phyloP scores from a whole-genome alignment of 1,284 basidiomycete species.

The Leccinum subrobustum region DNA sequence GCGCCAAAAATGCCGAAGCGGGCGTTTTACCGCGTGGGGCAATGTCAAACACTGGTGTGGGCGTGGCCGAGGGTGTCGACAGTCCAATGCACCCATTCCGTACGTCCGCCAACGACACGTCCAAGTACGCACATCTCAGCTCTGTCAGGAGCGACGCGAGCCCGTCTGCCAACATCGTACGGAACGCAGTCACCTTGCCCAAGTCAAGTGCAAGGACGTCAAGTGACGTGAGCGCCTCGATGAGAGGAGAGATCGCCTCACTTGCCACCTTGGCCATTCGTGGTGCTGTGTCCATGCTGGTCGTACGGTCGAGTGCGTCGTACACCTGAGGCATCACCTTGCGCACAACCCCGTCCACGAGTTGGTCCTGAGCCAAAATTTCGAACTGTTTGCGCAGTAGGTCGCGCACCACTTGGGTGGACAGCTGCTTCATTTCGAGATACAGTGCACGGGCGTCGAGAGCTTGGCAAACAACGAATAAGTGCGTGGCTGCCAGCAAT shows the following conservation, averaged over 20 bases:
- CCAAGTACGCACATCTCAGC: conserved; percentile 30
- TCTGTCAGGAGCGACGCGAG: conserved; percentile 26
- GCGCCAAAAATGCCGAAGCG: conserved; percentile 59
- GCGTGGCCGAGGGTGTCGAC: background rate
- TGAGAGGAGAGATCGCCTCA: conserved; percentile 55
- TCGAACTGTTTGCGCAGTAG: conserved; percentile 18
- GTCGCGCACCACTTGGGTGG: conserved; percentile 21
- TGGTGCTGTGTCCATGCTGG: conserved; percentile 64
- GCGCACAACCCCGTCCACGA: conserved; percentile 16
- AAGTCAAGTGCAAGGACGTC: conserved; percentile 35
- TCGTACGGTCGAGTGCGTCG: conserved; percentile 60
- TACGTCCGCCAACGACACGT: conserved; percentile 28
- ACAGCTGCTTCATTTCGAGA: conserved; percentile 49
- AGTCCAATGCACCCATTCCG: conserved; percentile 15
- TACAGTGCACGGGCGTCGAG: conserved; percentile 76
- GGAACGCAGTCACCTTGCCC: conserved; percentile 25
- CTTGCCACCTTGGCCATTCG: conserved; percentile 68
- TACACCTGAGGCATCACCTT: conserved; percentile 37
- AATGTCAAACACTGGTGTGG: conserved; percentile 16
- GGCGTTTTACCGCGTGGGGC: conserved; percentile 42
- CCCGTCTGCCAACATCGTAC: conserved; percentile 20
- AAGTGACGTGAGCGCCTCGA: conserved; percentile 50
- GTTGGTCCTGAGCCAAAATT: conserved; percentile 10
- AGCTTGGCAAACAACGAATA: conserved; percentile 80
- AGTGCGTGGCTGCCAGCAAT: conserved; percentile 70